Percentiles rank a stretch among this genome's conserved stretches.
Conservation (phyloP, 2,329 filamentous ascomycete species). For the Cordyceps pruinosa region DNA sequence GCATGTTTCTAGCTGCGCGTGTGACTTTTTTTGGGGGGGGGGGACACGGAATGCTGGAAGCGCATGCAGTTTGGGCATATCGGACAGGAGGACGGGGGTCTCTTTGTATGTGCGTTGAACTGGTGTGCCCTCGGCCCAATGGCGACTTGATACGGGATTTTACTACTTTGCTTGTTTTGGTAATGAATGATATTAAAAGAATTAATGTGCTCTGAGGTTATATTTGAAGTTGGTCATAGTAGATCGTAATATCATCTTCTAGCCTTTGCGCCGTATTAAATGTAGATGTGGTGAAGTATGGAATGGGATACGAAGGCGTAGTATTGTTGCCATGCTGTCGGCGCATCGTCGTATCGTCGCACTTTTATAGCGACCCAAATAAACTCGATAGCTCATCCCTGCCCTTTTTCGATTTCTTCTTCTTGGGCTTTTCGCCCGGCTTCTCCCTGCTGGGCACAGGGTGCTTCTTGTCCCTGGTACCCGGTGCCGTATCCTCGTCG, state of each 20-base stretch:
- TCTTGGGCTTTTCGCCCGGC: slow-evolving; percentile 24
- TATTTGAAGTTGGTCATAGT: neutral
- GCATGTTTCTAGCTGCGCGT: neutral
- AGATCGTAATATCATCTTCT: neutral
- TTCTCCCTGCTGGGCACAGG: neutral
- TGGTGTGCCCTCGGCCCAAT: neutral
- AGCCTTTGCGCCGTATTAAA: neutral
- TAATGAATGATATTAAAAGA: slow-evolving; percentile 6
- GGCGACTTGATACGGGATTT: slow-evolving; percentile 1
- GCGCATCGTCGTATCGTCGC: neutral
- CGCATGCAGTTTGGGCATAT: neutral
- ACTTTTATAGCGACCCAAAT: slow-evolving; percentile 50
- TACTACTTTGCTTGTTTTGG: neutral
- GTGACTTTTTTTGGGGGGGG: neutral
- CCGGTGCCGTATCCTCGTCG: neutral
- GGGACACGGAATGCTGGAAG: neutral
- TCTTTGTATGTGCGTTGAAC: slow-evolving; percentile 4
- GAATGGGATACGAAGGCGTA: neutral
- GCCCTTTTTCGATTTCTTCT: slow-evolving; percentile 48
- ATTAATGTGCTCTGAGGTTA: neutral
- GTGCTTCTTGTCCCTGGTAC: slow-evolving; percentile 30
- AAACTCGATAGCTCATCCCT: slow-evolving; percentile 67
- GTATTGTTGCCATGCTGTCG: neutral
- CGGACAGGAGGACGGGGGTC: neutral
- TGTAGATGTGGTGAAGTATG: neutral